Evolutionary conservation across 257 asterid species (phyloP).

Genomic region (Petunia secreta): DNA sequence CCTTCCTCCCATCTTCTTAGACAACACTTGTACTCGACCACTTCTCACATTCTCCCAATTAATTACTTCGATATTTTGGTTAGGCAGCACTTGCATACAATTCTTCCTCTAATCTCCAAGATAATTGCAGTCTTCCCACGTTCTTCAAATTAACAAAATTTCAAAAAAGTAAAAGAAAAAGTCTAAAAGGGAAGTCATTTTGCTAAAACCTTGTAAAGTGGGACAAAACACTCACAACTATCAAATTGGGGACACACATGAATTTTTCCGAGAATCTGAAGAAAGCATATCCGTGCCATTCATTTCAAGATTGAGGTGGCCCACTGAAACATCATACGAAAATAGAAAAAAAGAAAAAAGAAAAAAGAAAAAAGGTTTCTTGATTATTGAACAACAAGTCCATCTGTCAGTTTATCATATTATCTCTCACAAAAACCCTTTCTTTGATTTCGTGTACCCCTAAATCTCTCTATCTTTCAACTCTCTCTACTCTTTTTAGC

Average conservation of each 20-base stretch:
- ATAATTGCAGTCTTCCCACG: background rate
- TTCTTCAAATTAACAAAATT: too few relatives aligned
- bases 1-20: too few relatives aligned
- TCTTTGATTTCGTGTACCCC: constrained; percentile 22
- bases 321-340: constrained; percentile 37
- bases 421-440: constrained; percentile 24
- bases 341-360: background rate
- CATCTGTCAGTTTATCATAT: constrained; percentile 18
- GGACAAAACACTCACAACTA: too few relatives aligned
- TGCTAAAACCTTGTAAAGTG: too few relatives aligned
- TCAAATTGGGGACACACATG: too few relatives aligned
- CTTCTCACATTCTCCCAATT: too few relatives aligned
- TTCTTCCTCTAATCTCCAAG: too few relatives aligned
- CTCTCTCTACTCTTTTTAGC: constrained; percentile 28
- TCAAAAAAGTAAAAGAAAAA: background rate
- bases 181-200: too few relatives aligned
- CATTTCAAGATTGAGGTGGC: constrained; percentile 51
- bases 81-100: too few relatives aligned
- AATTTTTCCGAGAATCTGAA: constrained; percentile 6
- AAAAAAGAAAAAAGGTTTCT: background rate
- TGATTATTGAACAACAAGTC: background rate
- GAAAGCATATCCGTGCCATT: constrained; percentile 49
- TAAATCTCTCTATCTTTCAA: constrained; percentile 29
- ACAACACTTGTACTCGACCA: too few relatives aligned
- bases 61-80: too few relatives aligned